Evolutionary conservation across 352 stramenopile species (phyloP), one percentile per base, ranked within the genome.

Genomic region (Pythium rhizo-oryzae): DNA sequence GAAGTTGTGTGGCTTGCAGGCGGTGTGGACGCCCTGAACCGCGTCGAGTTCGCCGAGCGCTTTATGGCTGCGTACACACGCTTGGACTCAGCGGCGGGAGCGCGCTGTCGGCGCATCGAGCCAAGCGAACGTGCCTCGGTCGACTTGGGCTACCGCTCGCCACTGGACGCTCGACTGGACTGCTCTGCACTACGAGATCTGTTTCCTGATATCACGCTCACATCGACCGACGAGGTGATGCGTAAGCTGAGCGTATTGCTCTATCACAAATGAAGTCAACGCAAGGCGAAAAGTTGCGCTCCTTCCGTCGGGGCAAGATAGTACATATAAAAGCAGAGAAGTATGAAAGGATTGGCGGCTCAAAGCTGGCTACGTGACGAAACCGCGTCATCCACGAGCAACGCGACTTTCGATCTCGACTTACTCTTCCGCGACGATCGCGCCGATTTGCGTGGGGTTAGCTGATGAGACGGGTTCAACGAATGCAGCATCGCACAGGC

Each of bases 401-500:
- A 44, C 25, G 18, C 16, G 57, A 16, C 15, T 19, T 16, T 65
- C 21, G n/a, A 28, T 30, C 3, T 37, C 7, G 30, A 30, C 47
- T 62, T 62, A 58, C 23, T 83, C 59, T 8, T 68, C 54, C 41
- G 47, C 64, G 30, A 61, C n/a, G 23, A 71, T 58, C 25, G 5
- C 44, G 12, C 41, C 55, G 6, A 65, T 56, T 35, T 30, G 47
- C 30, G 62, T 72, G 41, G 56, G 47, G 39, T 80, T 72, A 28
- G 53, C 18, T 35, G 49, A 50, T 8, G 23, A 13, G 13, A 6
- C 16, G 30, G 59, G 47, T 37, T 59, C 59, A n/a, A 80, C 69
- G 50, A 82, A 81, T 15, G 78, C 72, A 8, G 71, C 59, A 44
- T 81, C 75, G 65, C 87, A 95, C 51, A 95, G 59, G 13, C 72